Base-by-base conservation (phyloP, 2,329 filamentous ascomycete genomes). In the Lomentospora prolificans region DNA sequence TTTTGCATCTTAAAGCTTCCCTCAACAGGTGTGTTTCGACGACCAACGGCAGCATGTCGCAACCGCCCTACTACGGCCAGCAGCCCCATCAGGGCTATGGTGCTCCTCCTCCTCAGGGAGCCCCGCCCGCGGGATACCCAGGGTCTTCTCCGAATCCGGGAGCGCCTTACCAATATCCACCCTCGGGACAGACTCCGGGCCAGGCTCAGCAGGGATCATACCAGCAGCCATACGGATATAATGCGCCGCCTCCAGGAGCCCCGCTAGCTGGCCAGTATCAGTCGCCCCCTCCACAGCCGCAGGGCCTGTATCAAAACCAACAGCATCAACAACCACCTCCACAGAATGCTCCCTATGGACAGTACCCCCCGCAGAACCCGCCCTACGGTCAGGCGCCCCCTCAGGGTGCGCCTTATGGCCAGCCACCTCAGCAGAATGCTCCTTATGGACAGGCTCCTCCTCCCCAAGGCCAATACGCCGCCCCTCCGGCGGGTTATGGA, bases 341-440 rank as follows among this genome's bases (percentile, higher is more conserved):
- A 17, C 51, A 44, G n/a, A 14, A 28, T n/a, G 17, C 52, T 44
- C 52, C 52, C n/a, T 25, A 44, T 12, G 52, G 52, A 12, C 33
- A 44, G 6, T 28, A 51, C 8, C 50, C 30, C 25, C 50, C 24
- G 14, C 12, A 33, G n/a, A 14, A 12, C 14, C 14, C 25, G 12
- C 50, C 24, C 14, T 46, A 41, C 25, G 51, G 33, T 17, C 51
- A 55, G 14, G 53, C 51, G 41, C 55, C 57, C 19, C 50, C 51
- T 9, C 50, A 51, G 19, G 28, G 28, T 6, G 51, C 46, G 25
- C 57, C 39, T 31, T 46, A 57, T 24, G 56, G 55, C 25, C 61
- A 62, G 31, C 61, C 1, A 30, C 58, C 27, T 24, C 58, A 58
- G 22, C 58, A 48, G 14, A 61, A 59, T 14, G 60, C 60, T 4